Evolutionary conservation across 2,329 filamentous ascomycete species (phyloP).

Genomic region (Trichoderma semiorbis): DNA sequence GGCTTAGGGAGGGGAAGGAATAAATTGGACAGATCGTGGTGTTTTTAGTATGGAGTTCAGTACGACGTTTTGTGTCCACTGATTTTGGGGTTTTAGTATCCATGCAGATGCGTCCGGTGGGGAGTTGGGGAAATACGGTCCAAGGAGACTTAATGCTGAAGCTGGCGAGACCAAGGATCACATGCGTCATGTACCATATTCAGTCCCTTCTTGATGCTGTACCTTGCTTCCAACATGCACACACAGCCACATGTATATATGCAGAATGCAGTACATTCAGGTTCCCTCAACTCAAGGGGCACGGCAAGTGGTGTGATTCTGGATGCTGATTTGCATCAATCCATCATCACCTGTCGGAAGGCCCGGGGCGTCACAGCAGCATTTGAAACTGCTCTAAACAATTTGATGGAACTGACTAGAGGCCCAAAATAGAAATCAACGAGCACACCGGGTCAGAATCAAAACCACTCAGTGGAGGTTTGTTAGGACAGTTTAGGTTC

Average conservation of each 20-base stretch:
- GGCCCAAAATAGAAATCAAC: not conserved
- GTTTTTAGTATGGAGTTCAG: not conserved
- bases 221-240: not conserved
- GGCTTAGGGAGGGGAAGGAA: not conserved
- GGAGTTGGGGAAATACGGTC: not conserved
- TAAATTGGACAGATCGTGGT: not conserved
- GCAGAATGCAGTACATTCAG: not conserved
- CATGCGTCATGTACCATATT: not conserved
- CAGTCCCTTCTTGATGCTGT: not conserved
- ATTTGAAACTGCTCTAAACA: not conserved
- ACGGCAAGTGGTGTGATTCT: not conserved
- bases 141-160: not conserved
- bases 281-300: not conserved
- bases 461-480: not conserved
- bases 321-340: not conserved
- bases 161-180: not conserved
- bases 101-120: no score
- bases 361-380: not conserved
- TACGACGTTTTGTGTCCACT: not conserved
- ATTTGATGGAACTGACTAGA: no score
- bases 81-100: not conserved
- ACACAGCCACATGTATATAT: not conserved
- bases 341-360: constrained; percentile 1
- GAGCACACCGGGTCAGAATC: not conserved
- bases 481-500: not conserved